A percentile compares a stretch with the other conserved stretches of the same genome.
phyloP scores from a whole-genome alignment of 176 grass and related monocot genomes.

The Eleusine coracana region DNA sequence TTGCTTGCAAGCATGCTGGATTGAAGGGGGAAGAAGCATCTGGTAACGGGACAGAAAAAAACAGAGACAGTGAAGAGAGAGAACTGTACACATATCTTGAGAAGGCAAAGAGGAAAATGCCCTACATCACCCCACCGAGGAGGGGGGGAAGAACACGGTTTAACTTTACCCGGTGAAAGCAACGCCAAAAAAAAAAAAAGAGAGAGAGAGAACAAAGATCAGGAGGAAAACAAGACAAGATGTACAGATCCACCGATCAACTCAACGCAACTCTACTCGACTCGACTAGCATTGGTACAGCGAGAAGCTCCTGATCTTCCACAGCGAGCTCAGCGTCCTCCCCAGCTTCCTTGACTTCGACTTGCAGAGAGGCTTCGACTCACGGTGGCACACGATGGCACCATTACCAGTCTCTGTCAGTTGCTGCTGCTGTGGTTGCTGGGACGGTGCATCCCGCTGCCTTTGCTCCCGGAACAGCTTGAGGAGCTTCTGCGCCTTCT shows the following conservation, averaged over 20 bases:
- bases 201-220: background rate
- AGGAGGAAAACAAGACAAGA: constrained; percentile 40
- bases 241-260: constrained; percentile 51
- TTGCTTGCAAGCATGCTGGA: background rate
- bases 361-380: constrained; percentile 74
- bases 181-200: background rate
- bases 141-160: constrained; percentile 54
- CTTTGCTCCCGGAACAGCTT: constrained; percentile 94
- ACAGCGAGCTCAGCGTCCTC: constrained; percentile 79
- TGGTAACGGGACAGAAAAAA: background rate
- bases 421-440: constrained; percentile 52
- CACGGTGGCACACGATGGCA: constrained; percentile 41
- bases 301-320: constrained; percentile 83
- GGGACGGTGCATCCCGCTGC: constrained; percentile 45
- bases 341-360: constrained; percentile 81
- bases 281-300: constrained; percentile 79
- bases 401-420: constrained; percentile 5
- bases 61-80: constrained; percentile 11
- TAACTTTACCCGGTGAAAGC: constrained; percentile 39
- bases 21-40: background rate
- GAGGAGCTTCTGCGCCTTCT: constrained; percentile 88
- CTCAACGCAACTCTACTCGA: constrained; percentile 32
- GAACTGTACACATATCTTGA: constrained; percentile 51
- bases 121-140: constrained; percentile 68
- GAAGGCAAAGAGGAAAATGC: constrained; percentile 37